Evolutionary conservation across 2,329 filamentous ascomycete genomes (phyloP), one percentile per base, ranked within the genome.

Genomic region (Akanthomyces lecanii): DNA sequence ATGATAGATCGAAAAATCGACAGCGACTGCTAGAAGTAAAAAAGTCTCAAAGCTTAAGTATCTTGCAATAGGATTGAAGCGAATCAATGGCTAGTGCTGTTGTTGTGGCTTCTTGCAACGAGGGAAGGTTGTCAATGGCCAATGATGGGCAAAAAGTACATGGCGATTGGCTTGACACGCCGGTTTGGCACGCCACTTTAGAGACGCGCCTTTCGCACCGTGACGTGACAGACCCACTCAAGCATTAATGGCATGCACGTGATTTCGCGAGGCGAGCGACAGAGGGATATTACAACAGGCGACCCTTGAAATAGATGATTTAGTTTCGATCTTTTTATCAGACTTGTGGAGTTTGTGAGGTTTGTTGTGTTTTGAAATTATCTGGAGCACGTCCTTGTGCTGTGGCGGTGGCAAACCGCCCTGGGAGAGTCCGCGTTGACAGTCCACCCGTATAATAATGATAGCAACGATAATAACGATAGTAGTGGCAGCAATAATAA

Each of bases 141-240:
- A 11, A 30, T 61, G 45, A 52, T 47, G 18, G 28, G 51, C 36
- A 52, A 63, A 63, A 55, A 50, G 57, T 61, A 48, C 18, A 62
- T 28, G 42, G 42, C 51, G 42, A 62, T 55, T 55, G 51, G 51
- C n/a, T 42, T 48, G 51, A 42, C 51, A 61, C 44, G 44, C 42
- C 21, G 21, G 21, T 51, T 52, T 55, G n/a, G 50, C 38, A 48
- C 51, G 42, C 42, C 50, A 55, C 59, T 62, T 64, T 51, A 33
- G 47, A 58, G 63, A 64, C 63, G 63, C 63, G 63, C 58, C 63
- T 48, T 62, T 48, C 45, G 25, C 21, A 58, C 52, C 58, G 53
- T 59, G 63, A 61, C 63, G 63, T 64, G 63, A 64, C 63, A 14
- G 53, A 57, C 28, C 53, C 63, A 61, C 57, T 21, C 6, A 36